Base-by-base conservation (phyloP, 2,329 filamentous ascomycete genomes). In the Claviceps spartinae region DNA sequence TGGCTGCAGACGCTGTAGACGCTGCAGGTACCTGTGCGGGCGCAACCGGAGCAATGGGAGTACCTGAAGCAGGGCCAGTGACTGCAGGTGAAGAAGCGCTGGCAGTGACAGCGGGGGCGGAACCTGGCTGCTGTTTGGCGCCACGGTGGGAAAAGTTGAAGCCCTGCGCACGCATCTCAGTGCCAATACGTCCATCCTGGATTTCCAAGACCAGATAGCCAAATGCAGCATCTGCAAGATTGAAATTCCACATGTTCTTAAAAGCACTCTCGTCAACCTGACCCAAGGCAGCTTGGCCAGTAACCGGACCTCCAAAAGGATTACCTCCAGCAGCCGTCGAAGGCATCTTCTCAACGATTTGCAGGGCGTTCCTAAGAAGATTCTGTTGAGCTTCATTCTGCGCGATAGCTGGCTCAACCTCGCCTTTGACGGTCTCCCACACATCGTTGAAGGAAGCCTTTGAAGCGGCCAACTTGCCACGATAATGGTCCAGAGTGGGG, bases 191-290 rank as follows among this genome's bases (percentile, higher is more conserved):
- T 49, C 93, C 93, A 63, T 89, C 87, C 65, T 98, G 93, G 54
- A 98, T 85, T 67, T 98, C 93, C 53, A 98, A 72, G 16, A 97
- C 89, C 49, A 98, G 76, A 76, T 89, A 98, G 55, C 93, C 93
- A 66, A 97, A 98, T 20, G 93, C 91, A 52, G 93, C 93, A 72
- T 98, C 93, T 34, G 93, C 93, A 58, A 98, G 71, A 68, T 97
- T 97, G 72, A 98, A 98, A 70, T 98, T 98, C 93, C 93, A 98
- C 93, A 97, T 97, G 67, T 98, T 98, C 76, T 98, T 98, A 79
- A 98, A 98, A 1, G 93, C 93, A 62, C 90, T 96, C 74, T 98
- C 93, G 57, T 98, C 93, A 18, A 98, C 89, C 63, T 95, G 87
- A 36, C 93, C 93, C 49, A 88, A 83, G 53, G 81, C 78, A 50